phyloP scores from a whole-genome alignment of 768 basidiomycete genomes.

The Hebeloma cylindrosporum region DNA sequence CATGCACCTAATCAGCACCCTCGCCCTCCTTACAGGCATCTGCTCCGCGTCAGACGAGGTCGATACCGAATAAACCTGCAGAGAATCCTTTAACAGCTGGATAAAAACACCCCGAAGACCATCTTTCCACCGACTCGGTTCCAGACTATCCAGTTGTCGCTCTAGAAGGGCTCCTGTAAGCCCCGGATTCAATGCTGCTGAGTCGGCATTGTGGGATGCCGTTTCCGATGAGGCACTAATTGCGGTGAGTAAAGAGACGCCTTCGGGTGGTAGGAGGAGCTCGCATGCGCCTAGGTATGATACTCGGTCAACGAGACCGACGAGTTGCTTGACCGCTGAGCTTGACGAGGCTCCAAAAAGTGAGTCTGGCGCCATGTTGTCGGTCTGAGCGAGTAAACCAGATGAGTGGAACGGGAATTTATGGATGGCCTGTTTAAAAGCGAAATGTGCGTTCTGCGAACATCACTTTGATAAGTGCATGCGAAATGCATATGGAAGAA shows the following conservation, averaged over 20 bases:
- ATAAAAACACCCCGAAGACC: slow-evolving; percentile 43
- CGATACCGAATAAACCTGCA: slow-evolving; percentile 47
- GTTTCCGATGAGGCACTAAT: slow-evolving; percentile 7
- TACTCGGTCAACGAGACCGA: slow-evolving; percentile 58
- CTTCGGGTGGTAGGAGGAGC: slow-evolving; percentile 50
- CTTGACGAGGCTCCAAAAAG: slow-evolving; percentile 40
- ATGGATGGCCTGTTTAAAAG: slow-evolving; percentile 50
- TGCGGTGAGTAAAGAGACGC: slow-evolving; percentile 45
- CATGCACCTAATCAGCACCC: slow-evolving; percentile 54
- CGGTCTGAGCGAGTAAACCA: slow-evolving; percentile 37
- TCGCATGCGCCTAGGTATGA: slow-evolving; percentile 71
- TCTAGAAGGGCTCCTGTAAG: slow-evolving; percentile 60
- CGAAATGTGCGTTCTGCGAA: slow-evolving; percentile 57
- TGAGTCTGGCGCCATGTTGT: slow-evolving; percentile 24
- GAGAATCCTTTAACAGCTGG: slow-evolving; percentile 46
- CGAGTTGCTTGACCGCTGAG: slow-evolving; percentile 53
- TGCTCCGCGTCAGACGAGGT: slow-evolving; percentile 7
- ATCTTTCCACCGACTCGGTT: slow-evolving; percentile 57
- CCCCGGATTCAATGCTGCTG: slow-evolving; percentile 21
- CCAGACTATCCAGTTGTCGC: slow-evolving; percentile 57
- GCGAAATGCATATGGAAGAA: slow-evolving; percentile 1
- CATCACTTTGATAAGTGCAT: neutral
- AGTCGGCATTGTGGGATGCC: neutral
- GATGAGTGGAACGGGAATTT: slow-evolving; percentile 52
- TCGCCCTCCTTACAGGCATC: slow-evolving; percentile 60